phyloP scores from a whole-genome alignment of 306 rosid species.

The Fragaria ananassa region DNA sequence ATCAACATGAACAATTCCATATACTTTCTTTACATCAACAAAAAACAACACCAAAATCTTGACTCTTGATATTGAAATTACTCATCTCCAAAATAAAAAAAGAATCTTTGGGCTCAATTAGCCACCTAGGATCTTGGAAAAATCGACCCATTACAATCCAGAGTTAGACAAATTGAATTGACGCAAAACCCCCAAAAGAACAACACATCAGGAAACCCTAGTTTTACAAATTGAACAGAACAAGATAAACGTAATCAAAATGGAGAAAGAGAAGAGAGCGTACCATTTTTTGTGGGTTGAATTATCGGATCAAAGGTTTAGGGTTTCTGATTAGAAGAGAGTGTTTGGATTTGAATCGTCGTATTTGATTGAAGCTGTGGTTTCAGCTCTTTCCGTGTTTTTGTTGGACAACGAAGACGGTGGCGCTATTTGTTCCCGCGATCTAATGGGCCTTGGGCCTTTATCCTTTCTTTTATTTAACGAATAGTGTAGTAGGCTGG shows the following conservation, averaged over 20 bases:
- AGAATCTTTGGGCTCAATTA: neutral
- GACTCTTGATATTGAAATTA: neutral
- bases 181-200: neutral
- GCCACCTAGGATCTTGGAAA: neutral
- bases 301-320: neutral
- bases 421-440: neutral
- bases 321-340: neutral
- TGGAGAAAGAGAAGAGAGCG: neutral
- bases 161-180: neutral
- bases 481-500: neutral
- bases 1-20: slow-evolving; percentile 2
- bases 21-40: neutral
- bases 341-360: neutral
- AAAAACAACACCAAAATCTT: neutral
- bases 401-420: neutral
- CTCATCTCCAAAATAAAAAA: neutral
- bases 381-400: neutral
- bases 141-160: neutral
- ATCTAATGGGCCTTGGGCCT: neutral
- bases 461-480: too few species aligned
- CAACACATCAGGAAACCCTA: slow-evolving; percentile 1
- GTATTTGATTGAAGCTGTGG: neutral
- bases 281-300: slow-evolving; percentile 1
- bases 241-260: neutral
- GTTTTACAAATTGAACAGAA: neutral